Evolutionary conservation across 768 basidiomycete species (phyloP).

Genomic region (Paxillus rubicundulus): DNA sequence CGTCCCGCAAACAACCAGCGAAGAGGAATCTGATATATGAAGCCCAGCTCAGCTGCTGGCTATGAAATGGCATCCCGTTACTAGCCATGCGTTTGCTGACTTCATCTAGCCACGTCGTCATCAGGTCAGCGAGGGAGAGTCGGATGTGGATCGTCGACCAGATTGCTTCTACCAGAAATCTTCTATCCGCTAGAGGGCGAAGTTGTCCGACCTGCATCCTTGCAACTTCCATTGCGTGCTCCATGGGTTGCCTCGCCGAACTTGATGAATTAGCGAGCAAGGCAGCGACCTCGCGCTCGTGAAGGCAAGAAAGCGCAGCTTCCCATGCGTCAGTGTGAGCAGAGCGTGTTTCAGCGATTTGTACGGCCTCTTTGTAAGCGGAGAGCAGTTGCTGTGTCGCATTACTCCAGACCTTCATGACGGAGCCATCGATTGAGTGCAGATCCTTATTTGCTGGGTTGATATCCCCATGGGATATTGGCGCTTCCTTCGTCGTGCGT

Average conservation of each 20-base stretch:
- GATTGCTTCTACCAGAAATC: conserved; percentile 61
- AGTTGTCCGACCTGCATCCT: conserved; percentile 53
- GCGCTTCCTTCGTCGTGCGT: conserved; percentile 13
- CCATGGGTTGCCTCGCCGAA: conserved; percentile 42
- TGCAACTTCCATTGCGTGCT: conserved; percentile 52
- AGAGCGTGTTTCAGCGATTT: conserved; percentile 46
- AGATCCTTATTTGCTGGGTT: conserved; percentile 20
- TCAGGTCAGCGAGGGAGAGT: conserved; percentile 47
- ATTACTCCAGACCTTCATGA: conserved; percentile 39
- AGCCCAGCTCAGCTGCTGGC: conserved; percentile 44
- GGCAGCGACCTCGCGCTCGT: conserved; percentile 43
- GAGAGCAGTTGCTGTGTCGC: conserved; percentile 34
- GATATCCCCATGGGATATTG: conserved; percentile 30
- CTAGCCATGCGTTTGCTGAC: conserved; percentile 19
- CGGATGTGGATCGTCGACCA: conserved; percentile 54
- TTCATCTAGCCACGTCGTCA: conserved; percentile 39
- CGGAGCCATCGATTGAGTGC: conserved; percentile 31
- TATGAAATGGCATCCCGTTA: conserved; percentile 10
- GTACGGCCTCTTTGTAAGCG: conserved; percentile 40
- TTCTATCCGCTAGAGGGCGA: conserved; percentile 55
- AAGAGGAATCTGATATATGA: conserved; percentile 46
- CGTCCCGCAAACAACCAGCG: conserved; percentile 46
- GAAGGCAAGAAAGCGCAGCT: conserved; percentile 52
- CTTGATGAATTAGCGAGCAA: conserved; percentile 29
- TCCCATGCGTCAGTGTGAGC: conserved; percentile 62